Conservation (phyloP, 257 asterid genomes). For the Coffea eugenioides region DNA sequence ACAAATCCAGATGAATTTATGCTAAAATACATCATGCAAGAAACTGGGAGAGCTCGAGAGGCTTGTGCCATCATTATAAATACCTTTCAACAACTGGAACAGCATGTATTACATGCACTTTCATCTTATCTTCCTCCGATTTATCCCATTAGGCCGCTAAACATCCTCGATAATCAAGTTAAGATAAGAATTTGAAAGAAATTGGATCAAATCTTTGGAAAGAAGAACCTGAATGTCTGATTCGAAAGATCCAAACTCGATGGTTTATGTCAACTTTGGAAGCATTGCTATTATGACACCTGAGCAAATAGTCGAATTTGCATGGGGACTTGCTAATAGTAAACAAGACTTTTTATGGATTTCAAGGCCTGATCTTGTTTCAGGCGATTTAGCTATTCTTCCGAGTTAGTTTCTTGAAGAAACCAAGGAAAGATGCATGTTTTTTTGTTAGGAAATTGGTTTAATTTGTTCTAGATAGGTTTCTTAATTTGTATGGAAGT, state of each 20-base stretch:
- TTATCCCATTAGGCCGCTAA: constrained; percentile 9
- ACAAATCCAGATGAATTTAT: constrained; percentile 10
- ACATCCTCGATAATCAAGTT: constrained; percentile 5
- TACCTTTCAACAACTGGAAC: background rate
- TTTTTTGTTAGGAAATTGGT: background rate
- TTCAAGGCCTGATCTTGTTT: constrained; percentile 50
- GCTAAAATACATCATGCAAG: background rate
- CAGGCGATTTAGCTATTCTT: constrained; percentile 28
- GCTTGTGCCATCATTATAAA: background rate
- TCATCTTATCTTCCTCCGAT: constrained; percentile 1
- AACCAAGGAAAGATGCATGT: constrained; percentile 34
- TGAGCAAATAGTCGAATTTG: constrained; percentile 45
- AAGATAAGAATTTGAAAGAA: constrained; percentile 14
- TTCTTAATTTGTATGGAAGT: too few species aligned
- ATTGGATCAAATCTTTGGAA: constrained; percentile 55
- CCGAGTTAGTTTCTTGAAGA: constrained; percentile 34
- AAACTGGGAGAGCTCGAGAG: background rate
- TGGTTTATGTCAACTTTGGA: constrained; percentile 47
- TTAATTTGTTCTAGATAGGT: too few species aligned
- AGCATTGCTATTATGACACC: constrained; percentile 44
- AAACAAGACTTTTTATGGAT: constrained; percentile 46
- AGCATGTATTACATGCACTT: background rate
- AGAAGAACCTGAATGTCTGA: constrained; percentile 44
- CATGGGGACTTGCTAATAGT: constrained; percentile 57
- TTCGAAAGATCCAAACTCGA: constrained; percentile 31